phyloP scores from a whole-genome alignment of 108 stramenopile species.

The Conticribra guillardii region DNA sequence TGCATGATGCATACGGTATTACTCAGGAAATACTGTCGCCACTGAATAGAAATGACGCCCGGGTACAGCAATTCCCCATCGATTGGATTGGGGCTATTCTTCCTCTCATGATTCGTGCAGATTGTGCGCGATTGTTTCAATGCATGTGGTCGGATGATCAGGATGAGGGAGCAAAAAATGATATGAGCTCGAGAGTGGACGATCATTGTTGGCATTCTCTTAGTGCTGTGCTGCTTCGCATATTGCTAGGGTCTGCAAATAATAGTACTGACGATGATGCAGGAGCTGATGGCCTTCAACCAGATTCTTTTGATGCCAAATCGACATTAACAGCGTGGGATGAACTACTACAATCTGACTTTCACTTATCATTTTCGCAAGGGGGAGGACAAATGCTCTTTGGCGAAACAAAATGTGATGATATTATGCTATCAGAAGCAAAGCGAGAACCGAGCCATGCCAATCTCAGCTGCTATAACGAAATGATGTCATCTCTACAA shows the following conservation, averaged over 20 bases:
- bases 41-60: neutral
- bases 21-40: neutral
- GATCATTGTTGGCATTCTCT: slow-evolving; percentile 53
- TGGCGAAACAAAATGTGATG: slow-evolving; percentile 9
- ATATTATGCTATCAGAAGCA: neutral
- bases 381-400: slow-evolving; percentile 45
- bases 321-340: slow-evolving; percentile 30
- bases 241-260: slow-evolving; percentile 43
- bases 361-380: slow-evolving; percentile 29
- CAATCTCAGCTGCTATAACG: neutral
- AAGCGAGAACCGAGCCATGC: neutral
- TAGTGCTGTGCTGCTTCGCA: slow-evolving; percentile 40
- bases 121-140: slow-evolving; percentile 57
- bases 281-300: neutral
- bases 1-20: neutral
- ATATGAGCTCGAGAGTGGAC: slow-evolving; percentile 10
- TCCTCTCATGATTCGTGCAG: slow-evolving; percentile 59
- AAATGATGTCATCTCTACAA: slow-evolving; percentile 24
- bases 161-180: neutral
- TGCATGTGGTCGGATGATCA: slow-evolving; percentile 6
- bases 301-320: neutral
- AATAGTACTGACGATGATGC: slow-evolving; percentile 12
- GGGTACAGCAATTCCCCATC: neutral
- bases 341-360: slow-evolving; percentile 36
- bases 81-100: slow-evolving; percentile 5